A percentile compares a stretch with the other conserved stretches of the same genome.
Evolutionary conservation across 768 basidiomycete species (phyloP).

Genomic region (Russula olivacea): DNA sequence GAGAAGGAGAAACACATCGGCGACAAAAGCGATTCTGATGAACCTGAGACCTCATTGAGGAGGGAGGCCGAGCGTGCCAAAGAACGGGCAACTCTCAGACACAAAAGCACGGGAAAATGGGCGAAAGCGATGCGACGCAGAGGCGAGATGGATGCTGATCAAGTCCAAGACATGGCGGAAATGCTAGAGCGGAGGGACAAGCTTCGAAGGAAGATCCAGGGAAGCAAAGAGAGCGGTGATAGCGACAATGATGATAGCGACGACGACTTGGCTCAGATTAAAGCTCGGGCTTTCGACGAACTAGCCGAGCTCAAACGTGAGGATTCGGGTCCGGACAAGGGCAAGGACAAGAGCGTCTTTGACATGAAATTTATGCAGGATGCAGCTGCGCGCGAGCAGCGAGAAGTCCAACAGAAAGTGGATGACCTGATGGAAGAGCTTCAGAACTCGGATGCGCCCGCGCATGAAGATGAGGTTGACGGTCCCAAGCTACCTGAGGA

Average conservation of each 20-base stretch:
- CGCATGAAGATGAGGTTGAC: slow-evolving; percentile 28
- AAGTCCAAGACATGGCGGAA: slow-evolving; percentile 67
- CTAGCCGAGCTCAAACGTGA: slow-evolving; percentile 20
- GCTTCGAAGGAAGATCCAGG: slow-evolving; percentile 69
- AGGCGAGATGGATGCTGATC: slow-evolving; percentile 60
- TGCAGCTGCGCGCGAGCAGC: slow-evolving; percentile 64
- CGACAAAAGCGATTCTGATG: slow-evolving; percentile 46
- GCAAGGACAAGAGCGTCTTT: slow-evolving; percentile 64
- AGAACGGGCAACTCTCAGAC: slow-evolving; percentile 84
- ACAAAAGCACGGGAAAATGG: slow-evolving; percentile 88
- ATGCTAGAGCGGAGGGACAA: slow-evolving; percentile 82
- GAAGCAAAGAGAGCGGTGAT: slow-evolving; percentile 48
- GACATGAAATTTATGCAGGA: slow-evolving; percentile 99
- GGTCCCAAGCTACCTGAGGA: slow-evolving; percentile 32
- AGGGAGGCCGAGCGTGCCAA: slow-evolving; percentile 73
- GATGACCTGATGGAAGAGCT: slow-evolving; percentile 74
- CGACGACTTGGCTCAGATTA: slow-evolving; percentile 49
- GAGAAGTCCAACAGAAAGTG: slow-evolving; percentile 51
- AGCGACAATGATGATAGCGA: slow-evolving; percentile 43
- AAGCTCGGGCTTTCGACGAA: slow-evolving; percentile 27
- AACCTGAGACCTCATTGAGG: slow-evolving; percentile 52
- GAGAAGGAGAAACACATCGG: slow-evolving; percentile 60
- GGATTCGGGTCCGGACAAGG: slow-evolving; percentile 23
- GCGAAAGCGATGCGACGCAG: slow-evolving; percentile 66
- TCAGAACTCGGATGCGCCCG: slow-evolving; percentile 37